Evolutionary conservation across 352 stramenopile species (phyloP), one percentile per base, ranked within the genome.

Genomic region (Saprolegnia parasitica): DNA sequence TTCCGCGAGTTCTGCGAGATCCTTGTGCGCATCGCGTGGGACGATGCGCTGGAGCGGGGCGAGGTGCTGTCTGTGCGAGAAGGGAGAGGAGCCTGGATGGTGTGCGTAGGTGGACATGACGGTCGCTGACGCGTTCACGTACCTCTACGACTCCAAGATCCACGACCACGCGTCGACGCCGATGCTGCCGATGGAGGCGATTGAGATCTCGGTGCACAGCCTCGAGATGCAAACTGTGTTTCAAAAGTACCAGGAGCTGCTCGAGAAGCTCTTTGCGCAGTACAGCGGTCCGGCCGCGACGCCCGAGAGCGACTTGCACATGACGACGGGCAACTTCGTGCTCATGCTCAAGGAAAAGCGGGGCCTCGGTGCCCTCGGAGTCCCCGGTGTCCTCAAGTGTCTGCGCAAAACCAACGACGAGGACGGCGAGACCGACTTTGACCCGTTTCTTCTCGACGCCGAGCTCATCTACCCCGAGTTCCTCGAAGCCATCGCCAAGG

Each of bases 401-500:
- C 52, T 58, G 23, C 52, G 52, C 21, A 52, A 52, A 52, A 20
- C 46, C n/a, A n/a, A 76, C 1, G 74, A 70, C 24, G 52, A 49
- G 13, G 42, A 49, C 52, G 24, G 11, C 20, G 52, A 60, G 24
- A 35, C 61, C 11, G 42, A 75, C 18, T 32, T 81, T 13, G 81
- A 86, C 61, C 76, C 76, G 20, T 90, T 87, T 71, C 78, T 87
- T 45, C 68, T 81, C 16, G 74, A 80, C 40, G 76, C 72, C 21
- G 65, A 67, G 45, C 64, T 88, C 9, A 72, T 84, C 1, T 89
- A 81, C 68, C 83, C 80, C 20, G 78, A 88, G 57, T 87, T 87
- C 68, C 45, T 83, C n/a, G 81, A 89, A 47, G 75, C 78, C 4
- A 47, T 89, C 35, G 80, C 76, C 1, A 74, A 67, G 20, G 29